Base-by-base conservation (phyloP, 148 eudicot species). In the Persicaria maculosa region DNA sequence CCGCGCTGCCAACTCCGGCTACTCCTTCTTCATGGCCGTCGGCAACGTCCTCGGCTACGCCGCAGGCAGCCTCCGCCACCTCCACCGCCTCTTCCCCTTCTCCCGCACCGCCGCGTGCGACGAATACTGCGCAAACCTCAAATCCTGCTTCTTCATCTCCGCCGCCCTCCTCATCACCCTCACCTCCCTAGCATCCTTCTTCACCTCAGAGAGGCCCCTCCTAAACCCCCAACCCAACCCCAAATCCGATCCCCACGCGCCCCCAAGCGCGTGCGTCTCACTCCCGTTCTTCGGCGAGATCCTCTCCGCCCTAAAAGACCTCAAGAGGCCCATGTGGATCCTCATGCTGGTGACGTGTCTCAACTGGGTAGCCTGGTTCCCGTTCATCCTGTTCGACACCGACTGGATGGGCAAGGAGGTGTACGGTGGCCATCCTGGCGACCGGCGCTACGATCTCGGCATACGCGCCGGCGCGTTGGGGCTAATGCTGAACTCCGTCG, bases 391-490 rank as follows among this genome's bases (percentile, higher is more conserved):
- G 83, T 92, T 75, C 74, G 87, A 89, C 72, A 92, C 97, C 12
- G 97, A 92, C 73, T 92, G 97, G 97, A 90, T 89, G 78, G 94
- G 92, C 3, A 78, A 62, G 16, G 97, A 92, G 79, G 85, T 92
- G 8, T 92, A 81, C 58, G 97, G 97, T 2, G 97, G 97, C 7
- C 25, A 75, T 1, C 80, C 79, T 0, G 86, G 84, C 6, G 50
- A n/a, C 1, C 50, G 47, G 0, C 76, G 77, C 7, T 90, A 86
- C 62, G 86, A 85, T 45, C 75, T 43, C 22, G 98, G 98, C 4
- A 97, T 94, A 0, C 75, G 87, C 7, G 81, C 83, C 0, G 98
- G 98, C 2, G 79, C 98, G 44, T 12, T 94, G 58, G 98, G 96
- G 0, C 75, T 94, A 54, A 84, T 94, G 98, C 68, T 94, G 16